These are phyloP conservation scores for Kodamaea fungicola DNA, from an alignment of 1,139 yeast genomes.

Conservation along the genomic window DNA sequence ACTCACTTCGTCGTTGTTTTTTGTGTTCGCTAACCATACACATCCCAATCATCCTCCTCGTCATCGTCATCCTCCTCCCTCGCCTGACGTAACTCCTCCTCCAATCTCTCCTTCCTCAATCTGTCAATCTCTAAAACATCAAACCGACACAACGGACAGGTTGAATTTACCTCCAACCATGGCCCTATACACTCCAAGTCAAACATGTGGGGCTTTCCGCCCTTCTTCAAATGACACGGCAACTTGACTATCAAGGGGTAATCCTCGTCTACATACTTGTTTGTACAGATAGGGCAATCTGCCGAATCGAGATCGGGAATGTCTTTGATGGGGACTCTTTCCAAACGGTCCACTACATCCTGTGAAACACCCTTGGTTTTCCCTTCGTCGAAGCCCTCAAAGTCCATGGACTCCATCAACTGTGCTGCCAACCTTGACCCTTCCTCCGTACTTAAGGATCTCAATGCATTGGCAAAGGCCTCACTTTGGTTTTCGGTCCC, in stretches of 20 bases:
- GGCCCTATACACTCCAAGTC: conserved; percentile 90
- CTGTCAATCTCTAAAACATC: conserved; percentile 49
- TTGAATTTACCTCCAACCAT: conserved; percentile 75
- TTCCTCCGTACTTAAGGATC: conserved; percentile 28
- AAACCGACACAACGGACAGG: conserved; percentile 86
- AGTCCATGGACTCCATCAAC: conserved; percentile 24
- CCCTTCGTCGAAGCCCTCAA: conserved; percentile 9
- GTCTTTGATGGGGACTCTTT: conserved; percentile 54
- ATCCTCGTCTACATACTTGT: conserved; percentile 63
- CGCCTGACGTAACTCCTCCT: conserved; percentile 33
- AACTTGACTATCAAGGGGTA: conserved; percentile 78
- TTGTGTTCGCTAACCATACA: conserved; percentile 51
- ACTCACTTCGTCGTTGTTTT: background rate
- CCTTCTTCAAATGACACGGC: conserved; percentile 57
- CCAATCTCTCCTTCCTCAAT: conserved; percentile 42
- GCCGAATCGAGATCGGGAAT: conserved; percentile 53
- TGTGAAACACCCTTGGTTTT: conserved; percentile 57
- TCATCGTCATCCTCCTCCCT: conserved; percentile 61
- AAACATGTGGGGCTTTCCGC: conserved; percentile 56
- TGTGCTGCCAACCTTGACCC: conserved; percentile 30
- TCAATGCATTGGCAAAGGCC: conserved; percentile 30
- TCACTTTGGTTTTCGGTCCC: conserved; percentile 6
- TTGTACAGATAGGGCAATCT: conserved; percentile 82
- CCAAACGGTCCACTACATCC: conserved; percentile 69
- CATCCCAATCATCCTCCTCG: conserved; percentile 69